phyloP scores from a whole-genome alignment of 1,284 basidiomycete genomes.

The Ustilago hordei region DNA sequence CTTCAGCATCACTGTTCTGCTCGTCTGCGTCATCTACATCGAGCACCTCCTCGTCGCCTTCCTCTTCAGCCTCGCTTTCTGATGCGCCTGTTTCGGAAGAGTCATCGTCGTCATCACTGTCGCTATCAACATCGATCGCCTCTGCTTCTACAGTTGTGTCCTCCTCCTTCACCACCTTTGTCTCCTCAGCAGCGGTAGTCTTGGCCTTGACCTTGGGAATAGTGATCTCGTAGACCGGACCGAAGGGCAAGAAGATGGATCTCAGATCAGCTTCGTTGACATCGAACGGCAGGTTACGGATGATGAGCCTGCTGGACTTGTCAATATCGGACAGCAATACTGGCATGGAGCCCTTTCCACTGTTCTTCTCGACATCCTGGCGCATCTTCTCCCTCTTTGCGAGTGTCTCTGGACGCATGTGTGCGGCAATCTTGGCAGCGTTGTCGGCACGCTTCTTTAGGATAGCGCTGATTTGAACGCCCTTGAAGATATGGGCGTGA shows the following conservation, averaged over 20 bases:
- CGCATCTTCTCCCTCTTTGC: slow-evolving; percentile 70
- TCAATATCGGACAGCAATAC: slow-evolving; percentile 45
- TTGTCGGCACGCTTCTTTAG: slow-evolving; percentile 86
- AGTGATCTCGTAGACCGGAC: slow-evolving; percentile 86
- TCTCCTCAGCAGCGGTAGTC: slow-evolving; percentile 49
- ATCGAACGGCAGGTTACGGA: slow-evolving; percentile 86
- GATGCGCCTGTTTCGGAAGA: slow-evolving; percentile 2
- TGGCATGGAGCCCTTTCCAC: slow-evolving; percentile 47
- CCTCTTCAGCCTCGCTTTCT: slow-evolving; percentile 61
- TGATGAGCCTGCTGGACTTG: slow-evolving; percentile 80
- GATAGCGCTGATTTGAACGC: slow-evolving; percentile 84
- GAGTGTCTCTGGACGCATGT: slow-evolving; percentile 70
- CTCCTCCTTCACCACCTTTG: slow-evolving; percentile 35
- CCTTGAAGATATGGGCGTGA: slow-evolving; percentile 94
- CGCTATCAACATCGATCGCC: slow-evolving; percentile 20
- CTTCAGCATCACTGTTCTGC: slow-evolving; percentile 12
- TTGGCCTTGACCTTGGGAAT: slow-evolving; percentile 74
- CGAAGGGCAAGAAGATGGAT: slow-evolving; percentile 86
- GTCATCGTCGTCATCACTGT: slow-evolving; percentile 21
- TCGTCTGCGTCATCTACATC: slow-evolving; percentile 71
- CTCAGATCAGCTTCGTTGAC: slow-evolving; percentile 82
- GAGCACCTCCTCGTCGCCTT: slow-evolving; percentile 70
- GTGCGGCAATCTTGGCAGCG: slow-evolving; percentile 73
- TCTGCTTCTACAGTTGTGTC: slow-evolving; percentile 35
- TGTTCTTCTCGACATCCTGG: slow-evolving; percentile 62